Percentiles rank a stretch among this genome's conserved stretches.
Evolutionary conservation across 1,284 basidiomycete genomes (phyloP).

Genomic region (Cerrena zonata): DNA sequence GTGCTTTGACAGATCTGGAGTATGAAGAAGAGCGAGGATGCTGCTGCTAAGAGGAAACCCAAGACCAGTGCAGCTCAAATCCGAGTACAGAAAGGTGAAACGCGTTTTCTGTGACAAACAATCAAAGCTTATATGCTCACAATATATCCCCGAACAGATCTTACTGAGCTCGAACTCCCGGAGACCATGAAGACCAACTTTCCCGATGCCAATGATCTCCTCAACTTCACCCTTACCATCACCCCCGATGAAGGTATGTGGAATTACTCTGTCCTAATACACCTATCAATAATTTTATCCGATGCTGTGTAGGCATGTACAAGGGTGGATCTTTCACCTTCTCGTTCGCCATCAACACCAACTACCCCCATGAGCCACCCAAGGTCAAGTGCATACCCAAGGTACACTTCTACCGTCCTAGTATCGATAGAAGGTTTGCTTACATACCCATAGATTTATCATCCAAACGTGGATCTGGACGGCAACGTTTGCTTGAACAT

Average conservation of each 20-base stretch:
- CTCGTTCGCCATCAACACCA: slow-evolving; percentile 92
- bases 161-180: slow-evolving; percentile 95
- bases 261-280: background rate
- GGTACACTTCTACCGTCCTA: slow-evolving; percentile 42
- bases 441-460: slow-evolving; percentile 76
- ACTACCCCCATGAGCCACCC: slow-evolving; percentile 98
- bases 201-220: slow-evolving; percentile 85
- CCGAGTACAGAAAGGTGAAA: slow-evolving; percentile 91
- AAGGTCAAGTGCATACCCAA: slow-evolving; percentile 97
- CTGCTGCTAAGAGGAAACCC: slow-evolving; percentile 89
- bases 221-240: slow-evolving; percentile 94
- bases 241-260: slow-evolving; percentile 88
- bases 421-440: background rate
- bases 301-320: slow-evolving; percentile 79
- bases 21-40: slow-evolving; percentile 95
- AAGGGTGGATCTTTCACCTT: slow-evolving; percentile 90
- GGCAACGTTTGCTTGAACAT: slow-evolving; percentile 97
- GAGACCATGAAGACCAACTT: slow-evolving; percentile 94
- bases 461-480: slow-evolving; percentile 96
- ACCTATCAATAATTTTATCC: slow-evolving; percentile 1
- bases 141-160: slow-evolving; percentile 67
- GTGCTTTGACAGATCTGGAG: slow-evolving; percentile 75
- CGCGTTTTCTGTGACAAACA: slow-evolving; percentile 17
- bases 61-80: slow-evolving; percentile 97
- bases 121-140: no score